Evolutionary conservation across 352 stramenopile genomes (phyloP).

Genomic region (Peronospora belbahrii): DNA sequence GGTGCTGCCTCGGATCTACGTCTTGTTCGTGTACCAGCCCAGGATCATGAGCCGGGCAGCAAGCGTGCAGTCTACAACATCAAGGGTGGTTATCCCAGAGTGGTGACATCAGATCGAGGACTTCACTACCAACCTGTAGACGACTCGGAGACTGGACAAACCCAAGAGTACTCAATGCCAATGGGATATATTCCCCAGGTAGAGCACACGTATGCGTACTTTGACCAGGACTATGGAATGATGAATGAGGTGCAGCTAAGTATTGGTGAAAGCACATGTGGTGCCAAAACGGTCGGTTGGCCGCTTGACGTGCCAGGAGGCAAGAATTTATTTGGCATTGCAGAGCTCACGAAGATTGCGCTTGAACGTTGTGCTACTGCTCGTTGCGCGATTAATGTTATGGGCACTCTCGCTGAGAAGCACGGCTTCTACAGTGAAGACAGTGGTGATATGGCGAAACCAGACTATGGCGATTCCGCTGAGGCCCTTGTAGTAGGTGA

Average conservation of each 20-base stretch:
- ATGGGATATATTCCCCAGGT: conserved; percentile 88
- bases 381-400: conserved; percentile 77
- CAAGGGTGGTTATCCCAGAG: conserved; percentile 58
- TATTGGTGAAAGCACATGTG: conserved; percentile 92
- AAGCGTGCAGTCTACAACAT: conserved; percentile 64
- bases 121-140: conserved; percentile 44
- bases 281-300: conserved; percentile 75
- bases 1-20: conserved; percentile 80
- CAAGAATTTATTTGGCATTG: conserved; percentile 87
- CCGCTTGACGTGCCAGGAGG: conserved; percentile 45
- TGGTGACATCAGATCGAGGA: conserved; percentile 66
- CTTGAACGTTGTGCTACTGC: conserved; percentile 85
- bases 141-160: conserved; percentile 4
- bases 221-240: conserved; percentile 91
- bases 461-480: conserved; percentile 58
- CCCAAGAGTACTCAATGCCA: conserved; percentile 36
- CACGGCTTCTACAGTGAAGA: conserved; percentile 93
- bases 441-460: conserved; percentile 50
- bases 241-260: conserved; percentile 93
- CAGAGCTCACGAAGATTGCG: conserved; percentile 85
- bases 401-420: conserved; percentile 88
- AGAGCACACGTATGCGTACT: conserved; percentile 88
- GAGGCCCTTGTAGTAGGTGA: conserved; percentile 87
- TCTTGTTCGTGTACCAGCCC: conserved; percentile 86
- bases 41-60: conserved; percentile 38